phyloP scores from a whole-genome alignment of 768 basidiomycete species.

The Auriscalpium microsporum region DNA sequence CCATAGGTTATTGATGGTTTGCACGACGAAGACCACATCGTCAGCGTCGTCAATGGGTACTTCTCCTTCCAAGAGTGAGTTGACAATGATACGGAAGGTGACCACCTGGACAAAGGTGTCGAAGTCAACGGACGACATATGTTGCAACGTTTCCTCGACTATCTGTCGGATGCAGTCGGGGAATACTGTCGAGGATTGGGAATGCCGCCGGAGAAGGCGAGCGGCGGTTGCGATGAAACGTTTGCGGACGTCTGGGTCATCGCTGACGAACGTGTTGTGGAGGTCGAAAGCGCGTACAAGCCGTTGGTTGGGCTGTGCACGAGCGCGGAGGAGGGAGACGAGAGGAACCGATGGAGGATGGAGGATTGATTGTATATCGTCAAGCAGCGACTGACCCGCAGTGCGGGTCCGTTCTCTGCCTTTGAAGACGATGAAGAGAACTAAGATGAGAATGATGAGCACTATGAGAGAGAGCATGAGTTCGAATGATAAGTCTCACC shows the following conservation, averaged over 20 bases:
- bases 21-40: slow-evolving; percentile 22
- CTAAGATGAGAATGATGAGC: too few relatives aligned
- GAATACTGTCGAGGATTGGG: background rate
- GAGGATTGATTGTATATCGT: slow-evolving; percentile 8
- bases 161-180: background rate
- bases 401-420: too few relatives aligned
- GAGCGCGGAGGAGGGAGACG: slow-evolving; percentile 2
- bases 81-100: background rate
- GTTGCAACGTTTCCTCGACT: background rate
- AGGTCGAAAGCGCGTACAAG: slow-evolving; percentile 16
- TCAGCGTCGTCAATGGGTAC: slow-evolving; percentile 5
- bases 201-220: slow-evolving; percentile 21
- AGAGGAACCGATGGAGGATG: background rate
- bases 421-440: too few relatives aligned
- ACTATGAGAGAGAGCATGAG: too few relatives aligned
- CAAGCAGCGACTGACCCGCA: background rate
- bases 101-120: background rate
- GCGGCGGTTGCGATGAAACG: slow-evolving; percentile 25
- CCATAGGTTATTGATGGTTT: slow-evolving; percentile 41
- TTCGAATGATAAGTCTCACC: too few relatives aligned
- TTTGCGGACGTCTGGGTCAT: slow-evolving; percentile 26
- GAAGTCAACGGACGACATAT: background rate
- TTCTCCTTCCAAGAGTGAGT: background rate
- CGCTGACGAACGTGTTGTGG: slow-evolving; percentile 47
- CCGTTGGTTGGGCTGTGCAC: slow-evolving; percentile 16